Evolutionary conservation across 2,329 filamentous ascomycete genomes (phyloP), one percentile per base, ranked within the genome.

Genomic region (Corniculantispora saksenae): DNA sequence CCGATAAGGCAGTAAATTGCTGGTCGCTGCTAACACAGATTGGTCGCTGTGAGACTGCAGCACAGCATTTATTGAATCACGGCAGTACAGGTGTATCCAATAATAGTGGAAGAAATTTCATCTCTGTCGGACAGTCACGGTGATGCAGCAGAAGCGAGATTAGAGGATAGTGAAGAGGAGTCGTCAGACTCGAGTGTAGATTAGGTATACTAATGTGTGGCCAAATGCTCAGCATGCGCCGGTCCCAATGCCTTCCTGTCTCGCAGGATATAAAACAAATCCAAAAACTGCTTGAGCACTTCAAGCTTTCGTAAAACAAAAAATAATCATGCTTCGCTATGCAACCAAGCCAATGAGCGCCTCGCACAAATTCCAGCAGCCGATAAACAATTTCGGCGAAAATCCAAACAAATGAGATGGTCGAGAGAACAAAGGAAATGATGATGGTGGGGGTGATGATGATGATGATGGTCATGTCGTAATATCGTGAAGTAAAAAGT

Each of bases 311-410:
- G 27, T 50, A 61, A 25, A 32, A 45, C 15, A 38, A 55, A 32
- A 55, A 60, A 17, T 29, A 45, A 35, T 19, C 21, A 61, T 35
- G 35, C 56, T 55, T 55, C 51, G 57, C 57, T 65, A 65, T 65
- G 63, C 57, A 40, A 61, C 21, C 51, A 50, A 32, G 27, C 38
- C 63, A 38, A 38, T 43, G 15, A 60, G 48, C 48, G 63, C 56
- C 56, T 38, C 35, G 48, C 38, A 35, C 23, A 47, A 32, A 64
- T 58, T 25, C 10, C 17, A 53, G 19, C 32, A 35, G 43, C 29
- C 43, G 17, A 43, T 21, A n/a, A n/a, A 58, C 43, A n/a, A 45
- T 40, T 21, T 21, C n/a, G 61, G 21, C 21, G 19, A 23, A 43
- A 40, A 3, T 7, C 12, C 3, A 23, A 45, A 58, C 9, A 43